Evolutionary conservation across 148 eudicot species (phyloP), one percentile per base, ranked within the genome.

Genomic region (Pharnaceum exiguum): DNA sequence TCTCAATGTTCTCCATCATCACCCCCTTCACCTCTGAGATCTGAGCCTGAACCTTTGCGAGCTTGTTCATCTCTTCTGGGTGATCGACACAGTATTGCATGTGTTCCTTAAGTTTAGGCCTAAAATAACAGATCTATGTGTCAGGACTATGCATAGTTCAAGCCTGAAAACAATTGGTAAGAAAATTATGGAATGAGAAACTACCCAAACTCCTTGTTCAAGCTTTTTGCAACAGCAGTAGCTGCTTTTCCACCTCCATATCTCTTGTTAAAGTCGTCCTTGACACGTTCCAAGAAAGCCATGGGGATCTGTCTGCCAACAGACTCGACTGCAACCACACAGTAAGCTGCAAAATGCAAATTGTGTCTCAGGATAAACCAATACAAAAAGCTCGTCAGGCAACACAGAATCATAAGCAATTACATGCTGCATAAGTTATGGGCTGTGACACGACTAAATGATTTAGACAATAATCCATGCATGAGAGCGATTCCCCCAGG

Each of bases 41-140:
- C 69, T 77, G 81, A 30, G 75, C 68, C 61, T 77, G 81, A 28
- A 77, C 77, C 58, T 77, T 77, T 27, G 71, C 74, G 24, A 77
- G 81, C 66, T 77, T 77, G 74, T 67, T 77, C 81, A 77, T 65
- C 46, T 77, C 81, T 1, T 77, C 81, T n/a, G 81, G 81, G 55
- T 77, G 81, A 65, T 76, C 80, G 50, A 72, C 80, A 63, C 80
- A 76, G 48, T 76, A 76, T 35, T 76, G 80, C 80, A 76, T 77
- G 49, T 77, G 81, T 57, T 77, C 81, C 74, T 77, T 77, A 1
- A 77, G 77, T 56, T 77, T 77, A 33, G 81, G 66, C 60, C 81
- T 77, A 25, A 22, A 12, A 46, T 25, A 28, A 57, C 2, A 56
- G 3, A 44, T 7, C 28, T 58, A 29, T 2, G n/a, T 45, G 12